These are phyloP conservation scores for Solanum bulbocastanum DNA, from an alignment of 257 asterid genomes.

Conservation along the genomic window DNA sequence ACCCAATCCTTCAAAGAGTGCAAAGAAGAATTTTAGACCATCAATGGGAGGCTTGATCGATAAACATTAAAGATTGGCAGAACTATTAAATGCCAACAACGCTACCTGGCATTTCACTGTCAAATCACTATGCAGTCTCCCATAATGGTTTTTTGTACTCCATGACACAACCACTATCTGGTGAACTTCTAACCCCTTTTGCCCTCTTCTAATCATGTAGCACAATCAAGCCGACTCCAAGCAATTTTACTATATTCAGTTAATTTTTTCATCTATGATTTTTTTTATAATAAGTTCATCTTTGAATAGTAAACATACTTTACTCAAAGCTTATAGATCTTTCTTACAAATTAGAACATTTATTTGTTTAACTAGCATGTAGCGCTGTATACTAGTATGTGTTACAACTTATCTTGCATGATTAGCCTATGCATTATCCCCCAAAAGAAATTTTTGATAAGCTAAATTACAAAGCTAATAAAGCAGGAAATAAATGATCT, in stretches of 20 bases:
- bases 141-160: background rate
- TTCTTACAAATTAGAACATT: background rate
- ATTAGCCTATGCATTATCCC: background rate
- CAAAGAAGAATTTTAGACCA: slow-evolving; percentile 36
- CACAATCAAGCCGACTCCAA: background rate
- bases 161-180: background rate
- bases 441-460: background rate
- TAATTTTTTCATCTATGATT: background rate
- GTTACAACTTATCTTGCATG: background rate
- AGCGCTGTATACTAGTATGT: background rate
- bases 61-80: background rate
- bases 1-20: slow-evolving; percentile 65
- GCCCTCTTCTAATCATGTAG: background rate
- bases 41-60: slow-evolving; percentile 28
- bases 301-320: background rate
- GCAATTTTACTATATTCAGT: background rate
- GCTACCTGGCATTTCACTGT: background rate
- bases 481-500: background rate
- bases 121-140: background rate
- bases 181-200: background rate
- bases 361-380: background rate
- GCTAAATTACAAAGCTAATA: background rate
- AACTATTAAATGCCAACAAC: background rate
- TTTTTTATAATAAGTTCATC: background rate
- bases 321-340: background rate